Evolutionary conservation across 495 filamentous ascomycete species (phyloP), one percentile per base, ranked within the genome.

Genomic region (Hypomontagnella submonticulosa): DNA sequence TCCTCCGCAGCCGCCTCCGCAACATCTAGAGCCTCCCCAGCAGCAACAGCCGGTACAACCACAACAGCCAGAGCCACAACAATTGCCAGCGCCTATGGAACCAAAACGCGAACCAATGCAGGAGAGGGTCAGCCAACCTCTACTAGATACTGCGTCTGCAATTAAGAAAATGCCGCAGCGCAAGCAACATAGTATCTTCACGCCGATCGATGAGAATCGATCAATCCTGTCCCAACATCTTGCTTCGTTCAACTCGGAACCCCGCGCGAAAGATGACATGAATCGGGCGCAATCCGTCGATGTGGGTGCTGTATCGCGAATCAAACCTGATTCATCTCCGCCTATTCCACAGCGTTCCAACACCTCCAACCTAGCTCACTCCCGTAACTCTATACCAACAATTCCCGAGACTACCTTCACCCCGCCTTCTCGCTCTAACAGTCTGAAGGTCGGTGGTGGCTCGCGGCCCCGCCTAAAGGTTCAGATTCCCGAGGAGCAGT

Each of bases 111-210:
- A 88, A 51, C 79, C 80, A 11, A 41, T 51, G 0, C 71, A 73
- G 20, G 79, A 76, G 19, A 69, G 69, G 42, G 73, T 70, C 20
- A 73, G 75, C 48, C 75, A 74, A 42, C 83, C 73, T 4, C 51
- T 79, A 18, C 67, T 82, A 12, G 76, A 82, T 61, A 83, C 79
- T 15, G 63, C 61, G 12, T 71, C 73, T 10, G 72, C 68, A n/a
- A 83, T 88, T 52, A 93, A 92, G 71, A 89, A 90, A 19, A 76
- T 90, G n/a, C 85, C 89, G 11, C 87, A 88, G 42, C 79, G 79
- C 15, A 93, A 94, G 75, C 90, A 90, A 6, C 89, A 92, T 57
- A 97, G 93, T 75, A 98, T 98, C 52, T 98, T 97, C 69, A 99
- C 95, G 1, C 95, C 95, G 1, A 96, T 98, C 57, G 95, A 97